phyloP scores from a whole-genome alignment of 2,329 filamentous ascomycete genomes.

The Aspergillus sp. region DNA sequence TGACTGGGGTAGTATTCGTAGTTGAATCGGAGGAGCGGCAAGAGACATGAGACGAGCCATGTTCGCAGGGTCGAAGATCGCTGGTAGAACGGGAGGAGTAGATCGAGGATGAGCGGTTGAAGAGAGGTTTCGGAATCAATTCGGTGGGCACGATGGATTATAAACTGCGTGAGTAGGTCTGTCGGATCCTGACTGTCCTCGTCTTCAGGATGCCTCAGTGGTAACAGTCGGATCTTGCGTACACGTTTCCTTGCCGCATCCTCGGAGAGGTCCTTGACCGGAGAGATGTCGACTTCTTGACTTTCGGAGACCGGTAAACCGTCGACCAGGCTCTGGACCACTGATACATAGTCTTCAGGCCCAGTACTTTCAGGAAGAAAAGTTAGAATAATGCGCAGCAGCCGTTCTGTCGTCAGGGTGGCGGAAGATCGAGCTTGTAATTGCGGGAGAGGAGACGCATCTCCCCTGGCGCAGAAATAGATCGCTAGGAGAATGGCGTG shows the following conservation, averaged over 20 bases:
- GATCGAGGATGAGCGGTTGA: slow-evolving; percentile 58
- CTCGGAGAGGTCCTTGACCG: slow-evolving; percentile 54
- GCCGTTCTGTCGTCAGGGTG: slow-evolving; percentile 55
- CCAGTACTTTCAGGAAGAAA: slow-evolving; percentile 64
- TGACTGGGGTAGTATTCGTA: slow-evolving; percentile 66
- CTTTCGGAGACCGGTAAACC: slow-evolving; percentile 31
- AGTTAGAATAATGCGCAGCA: slow-evolving; percentile 64
- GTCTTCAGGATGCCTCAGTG: slow-evolving; percentile 53
- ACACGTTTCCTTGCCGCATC: slow-evolving; percentile 57
- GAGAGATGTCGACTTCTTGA: slow-evolving; percentile 50
- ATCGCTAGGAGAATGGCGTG: slow-evolving; percentile 64
- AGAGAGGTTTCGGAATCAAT: slow-evolving; percentile 65
- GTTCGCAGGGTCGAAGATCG: slow-evolving; percentile 57
- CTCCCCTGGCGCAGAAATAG: slow-evolving; percentile 59
- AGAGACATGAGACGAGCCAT: slow-evolving; percentile 64
- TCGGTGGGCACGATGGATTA: slow-evolving; percentile 63
- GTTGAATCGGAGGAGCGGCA: slow-evolving; percentile 63
- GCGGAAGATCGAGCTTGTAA: slow-evolving; percentile 55
- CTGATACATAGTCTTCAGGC: slow-evolving; percentile 54
- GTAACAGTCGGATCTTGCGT: slow-evolving; percentile 55
- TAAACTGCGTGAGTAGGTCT: slow-evolving; percentile 59
- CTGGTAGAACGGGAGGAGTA: slow-evolving; percentile 62
- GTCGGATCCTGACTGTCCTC: slow-evolving; percentile 47
- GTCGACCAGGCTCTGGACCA: slow-evolving; percentile 53
- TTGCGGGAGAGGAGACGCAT: slow-evolving; percentile 57